Percentiles rank a stretch among this genome's conserved stretches.
phyloP scores from a whole-genome alignment of 306 rosid species.

The Spatholobus suberectus region DNA sequence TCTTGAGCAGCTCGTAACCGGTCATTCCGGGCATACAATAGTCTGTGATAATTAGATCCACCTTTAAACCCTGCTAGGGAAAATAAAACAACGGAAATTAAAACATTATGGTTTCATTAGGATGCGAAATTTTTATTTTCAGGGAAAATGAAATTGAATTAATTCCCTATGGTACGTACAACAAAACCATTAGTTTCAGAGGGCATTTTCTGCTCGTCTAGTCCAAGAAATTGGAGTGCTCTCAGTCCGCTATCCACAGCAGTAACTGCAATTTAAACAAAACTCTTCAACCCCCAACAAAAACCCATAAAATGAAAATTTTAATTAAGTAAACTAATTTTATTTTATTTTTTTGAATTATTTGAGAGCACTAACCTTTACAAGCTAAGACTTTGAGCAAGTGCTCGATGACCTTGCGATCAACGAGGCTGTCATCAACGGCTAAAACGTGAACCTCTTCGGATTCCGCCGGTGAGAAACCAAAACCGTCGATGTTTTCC shows the following conservation, averaged over 20 bases:
- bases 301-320: not conserved
- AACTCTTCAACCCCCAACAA: not conserved
- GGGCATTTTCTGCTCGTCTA: slow-evolving; percentile 52
- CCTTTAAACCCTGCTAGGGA: slow-evolving; percentile 58
- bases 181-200: slow-evolving; percentile 56
- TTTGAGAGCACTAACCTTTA: slow-evolving; percentile 57
- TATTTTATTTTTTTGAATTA: not conserved
- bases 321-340: not conserved
- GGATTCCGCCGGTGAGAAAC: slow-evolving; percentile 38
- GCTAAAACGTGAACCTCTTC: slow-evolving; percentile 84
- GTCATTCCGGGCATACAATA: slow-evolving; percentile 91
- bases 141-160: not conserved
- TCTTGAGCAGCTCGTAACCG: slow-evolving; percentile 74
- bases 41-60: slow-evolving; percentile 79
- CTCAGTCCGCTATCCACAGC: slow-evolving; percentile 83
- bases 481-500: slow-evolving; percentile 44
- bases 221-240: slow-evolving; percentile 81
- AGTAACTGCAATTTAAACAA: slow-evolving; percentile 59
- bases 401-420: slow-evolving; percentile 80
- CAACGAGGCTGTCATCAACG: slow-evolving; percentile 86
- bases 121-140: not conserved
- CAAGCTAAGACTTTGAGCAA: slow-evolving; percentile 73
- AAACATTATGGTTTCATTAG: not conserved
- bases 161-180: slow-evolving; percentile 35
- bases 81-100: not conserved